phyloP scores from a whole-genome alignment of 2,329 filamentous ascomycete genomes.

The Neonectria faginata region DNA sequence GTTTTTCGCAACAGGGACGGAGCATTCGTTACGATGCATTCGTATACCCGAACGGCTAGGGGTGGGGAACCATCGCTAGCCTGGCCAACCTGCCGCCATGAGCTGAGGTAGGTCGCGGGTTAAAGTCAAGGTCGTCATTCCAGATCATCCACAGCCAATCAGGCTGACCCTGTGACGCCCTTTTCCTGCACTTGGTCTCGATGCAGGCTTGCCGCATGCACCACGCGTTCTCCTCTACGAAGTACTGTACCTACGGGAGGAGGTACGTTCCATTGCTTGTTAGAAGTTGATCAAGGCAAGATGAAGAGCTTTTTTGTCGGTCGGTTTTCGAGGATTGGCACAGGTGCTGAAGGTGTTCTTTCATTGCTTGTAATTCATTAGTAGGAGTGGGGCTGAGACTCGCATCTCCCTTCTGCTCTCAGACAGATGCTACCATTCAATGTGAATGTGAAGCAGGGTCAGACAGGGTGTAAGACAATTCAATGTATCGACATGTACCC shows the following conservation, averaged over 20 bases:
- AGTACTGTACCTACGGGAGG: neutral
- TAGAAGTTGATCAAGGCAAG: neutral
- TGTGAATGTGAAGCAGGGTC: neutral
- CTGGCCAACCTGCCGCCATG: constrained; percentile 17
- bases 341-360: neutral
- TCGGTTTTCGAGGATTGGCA: neutral
- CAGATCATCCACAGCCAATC: constrained; percentile 35
- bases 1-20: neutral
- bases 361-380: neutral
- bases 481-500: neutral
- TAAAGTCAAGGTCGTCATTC: constrained; percentile 40
- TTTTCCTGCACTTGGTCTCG: constrained; percentile 29
- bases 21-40: neutral
- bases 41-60: neutral
- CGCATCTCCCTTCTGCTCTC: too few relatives aligned
- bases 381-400: neutral
- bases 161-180: constrained; percentile 24
- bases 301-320: neutral
- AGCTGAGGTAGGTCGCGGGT: constrained; percentile 25
- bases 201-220: constrained; percentile 35
- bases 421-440: neutral
- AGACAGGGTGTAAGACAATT: neutral
- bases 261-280: neutral
- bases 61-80: neutral
- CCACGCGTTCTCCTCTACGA: constrained; percentile 33